Evolutionary conservation across 148 eudicot species (phyloP).

Genomic region (Camellia japonica): DNA sequence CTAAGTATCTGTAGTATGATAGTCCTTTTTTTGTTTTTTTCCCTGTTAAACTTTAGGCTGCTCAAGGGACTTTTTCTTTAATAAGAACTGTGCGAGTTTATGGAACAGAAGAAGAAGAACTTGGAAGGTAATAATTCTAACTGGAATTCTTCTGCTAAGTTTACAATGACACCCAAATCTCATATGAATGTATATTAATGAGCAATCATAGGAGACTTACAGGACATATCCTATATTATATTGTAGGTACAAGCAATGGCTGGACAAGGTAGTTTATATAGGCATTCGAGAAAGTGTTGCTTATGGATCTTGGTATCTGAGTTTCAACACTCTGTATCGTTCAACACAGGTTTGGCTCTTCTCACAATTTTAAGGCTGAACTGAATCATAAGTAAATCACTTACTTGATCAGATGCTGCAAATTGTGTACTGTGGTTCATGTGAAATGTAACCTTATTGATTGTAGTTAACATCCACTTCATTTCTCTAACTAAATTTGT

Average conservation of each 20-base stretch:
- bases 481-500: background rate
- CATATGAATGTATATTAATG: background rate
- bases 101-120: slow-evolving; percentile 42
- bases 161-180: background rate
- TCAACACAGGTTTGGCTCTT: slow-evolving; percentile 47
- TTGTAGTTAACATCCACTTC: background rate
- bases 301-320: slow-evolving; percentile 49
- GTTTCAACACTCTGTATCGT: slow-evolving; percentile 45
- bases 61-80: slow-evolving; percentile 40
- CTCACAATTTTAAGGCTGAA: background rate
- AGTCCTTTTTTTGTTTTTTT: background rate
- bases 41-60: slow-evolving; percentile 25
- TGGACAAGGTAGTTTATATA: slow-evolving; percentile 35
- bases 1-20: too few species aligned
- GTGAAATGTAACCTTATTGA: background rate
- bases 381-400: background rate
- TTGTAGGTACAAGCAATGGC: slow-evolving; percentile 44
- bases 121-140: slow-evolving; percentile 33
- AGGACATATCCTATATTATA: slow-evolving; percentile 4
- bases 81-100: slow-evolving; percentile 40
- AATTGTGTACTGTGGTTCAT: background rate
- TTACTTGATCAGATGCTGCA: background rate
- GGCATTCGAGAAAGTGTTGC: slow-evolving; percentile 47
- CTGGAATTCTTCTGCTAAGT: background rate
- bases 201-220: background rate